Evolutionary conservation across 768 basidiomycete genomes (phyloP).

Genomic region (Filobasidium wieringae): DNA sequence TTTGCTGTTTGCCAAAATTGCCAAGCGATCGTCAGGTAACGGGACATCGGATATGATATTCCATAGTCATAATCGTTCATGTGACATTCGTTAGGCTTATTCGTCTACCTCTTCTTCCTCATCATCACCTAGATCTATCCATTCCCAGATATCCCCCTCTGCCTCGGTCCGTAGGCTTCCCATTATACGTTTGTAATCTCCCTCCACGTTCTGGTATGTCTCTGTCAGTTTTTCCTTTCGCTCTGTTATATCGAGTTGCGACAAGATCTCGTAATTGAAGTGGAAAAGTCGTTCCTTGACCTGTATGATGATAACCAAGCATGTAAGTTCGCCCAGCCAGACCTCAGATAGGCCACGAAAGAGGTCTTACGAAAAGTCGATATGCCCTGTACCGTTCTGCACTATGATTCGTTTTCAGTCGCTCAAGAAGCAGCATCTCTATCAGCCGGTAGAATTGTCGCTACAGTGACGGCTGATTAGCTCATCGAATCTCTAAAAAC

Average conservation of each 20-base stretch:
- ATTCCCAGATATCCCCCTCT: conserved; percentile 3
- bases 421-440: conserved; percentile 75
- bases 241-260: conserved; percentile 76
- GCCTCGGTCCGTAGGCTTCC: background rate
- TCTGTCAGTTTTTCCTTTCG: conserved; percentile 79
- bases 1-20: too few relatives aligned
- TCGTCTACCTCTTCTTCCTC: background rate
- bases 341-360: background rate
- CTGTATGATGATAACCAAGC: conserved; percentile 13
- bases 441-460: conserved; percentile 84
- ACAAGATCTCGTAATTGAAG: conserved; percentile 86
- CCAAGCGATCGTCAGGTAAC: too few relatives aligned
- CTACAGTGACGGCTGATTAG: conserved; percentile 47
- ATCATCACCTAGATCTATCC: conserved; percentile 1
- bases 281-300: conserved; percentile 90
- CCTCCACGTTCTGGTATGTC: conserved; percentile 73
- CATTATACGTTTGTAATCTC: conserved; percentile 75
- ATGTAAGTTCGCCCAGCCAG: background rate
- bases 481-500: background rate
- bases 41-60: too few relatives aligned
- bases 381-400: conserved; percentile 53
- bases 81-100: too few relatives aligned
- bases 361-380: conserved; percentile 51
- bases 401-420: conserved; percentile 47
- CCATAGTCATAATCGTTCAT: too few relatives aligned